Evolutionary conservation across 1,139 yeast species (phyloP), one percentile per base, ranked within the genome.

Genomic region (Arxiozyma telluris): DNA sequence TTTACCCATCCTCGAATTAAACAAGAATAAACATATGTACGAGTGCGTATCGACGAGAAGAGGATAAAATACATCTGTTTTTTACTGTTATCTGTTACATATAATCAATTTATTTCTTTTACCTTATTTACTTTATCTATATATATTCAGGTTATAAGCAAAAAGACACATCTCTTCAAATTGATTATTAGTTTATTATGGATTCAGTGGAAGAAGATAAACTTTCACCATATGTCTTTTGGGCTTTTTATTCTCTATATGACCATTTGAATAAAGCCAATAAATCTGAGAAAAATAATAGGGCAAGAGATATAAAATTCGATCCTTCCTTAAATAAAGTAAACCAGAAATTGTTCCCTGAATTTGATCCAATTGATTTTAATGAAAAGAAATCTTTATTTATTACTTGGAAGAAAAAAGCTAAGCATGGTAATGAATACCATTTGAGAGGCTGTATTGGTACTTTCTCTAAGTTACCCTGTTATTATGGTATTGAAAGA

Each of bases 371-470:
- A 9, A 46, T 56, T 1, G 54, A 58, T 49, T 30, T 50, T 18
- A 30, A 61, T 5, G 59, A 65, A 9, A 71, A 75, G 48, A 59
- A 68, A 0, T 95, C 97, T 0, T 70, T 93, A 42, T 93, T 93
- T 71, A 84, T 93, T 41, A 91, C 98, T 0, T 93, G 96, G 96
- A 82, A 84, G 65, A 79, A 77, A 49, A 62, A 72, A 50, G 69
- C 60, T 9, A 60, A 50, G n/a, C 54, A 52, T 2, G 56, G 54
- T 20, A 61, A 55, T 1, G 65, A 64, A 0, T 70, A 76, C 53
- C 72, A 74, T 20, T 73, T 93, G 50, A 75, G 98, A 52, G 98
- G 98, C 0, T 93, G 98, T 65, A 93, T 93, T 54, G 98, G 98
- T 0, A 91, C 96, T 0, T 91, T 93, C 66, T 64, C 73, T 1